Percentiles rank a stretch among this genome's conserved stretches.
These are phyloP conservation scores for Cercospora sp. DNA, from an alignment of 2,329 filamentous ascomycete genomes.

Conservation along the genomic window DNA sequence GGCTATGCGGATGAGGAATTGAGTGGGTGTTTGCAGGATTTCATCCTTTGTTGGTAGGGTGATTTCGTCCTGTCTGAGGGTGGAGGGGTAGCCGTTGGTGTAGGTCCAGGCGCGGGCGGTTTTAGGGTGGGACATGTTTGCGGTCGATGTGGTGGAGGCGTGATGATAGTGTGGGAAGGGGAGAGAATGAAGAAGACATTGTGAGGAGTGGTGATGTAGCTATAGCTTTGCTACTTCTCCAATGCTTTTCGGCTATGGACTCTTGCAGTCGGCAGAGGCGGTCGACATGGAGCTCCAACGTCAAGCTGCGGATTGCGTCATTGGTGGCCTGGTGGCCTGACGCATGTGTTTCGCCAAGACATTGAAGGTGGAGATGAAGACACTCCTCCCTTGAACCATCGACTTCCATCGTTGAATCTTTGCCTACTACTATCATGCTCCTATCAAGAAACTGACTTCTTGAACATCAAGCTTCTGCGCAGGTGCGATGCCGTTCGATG, in stretches of 20 bases:
- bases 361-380: neutral
- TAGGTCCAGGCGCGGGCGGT: conserved; percentile 38
- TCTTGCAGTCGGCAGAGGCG: neutral
- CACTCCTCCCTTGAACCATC: too few relatives aligned
- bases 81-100: conserved; percentile 36
- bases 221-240: neutral
- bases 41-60: conserved; percentile 26
- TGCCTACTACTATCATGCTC: too few relatives aligned
- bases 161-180: neutral
- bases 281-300: neutral
- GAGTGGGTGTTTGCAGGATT: conserved; percentile 23
- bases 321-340: neutral
- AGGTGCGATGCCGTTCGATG: too few relatives aligned
- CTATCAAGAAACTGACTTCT: too few relatives aligned
- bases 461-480: too few relatives aligned
- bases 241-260: neutral
- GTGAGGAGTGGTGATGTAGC: neutral
- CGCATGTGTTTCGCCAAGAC: neutral
- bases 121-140: conserved; percentile 25
- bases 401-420: too few relatives aligned
- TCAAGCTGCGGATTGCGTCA: neutral
- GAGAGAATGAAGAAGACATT: neutral
- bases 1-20: conserved; percentile 36
- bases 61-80: conserved; percentile 32
- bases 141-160: too few relatives aligned